A percentile compares a stretch with the other conserved stretches of the same genome.
Conservation (phyloP, 2,329 filamentous ascomycete species). For the Xylaria sp. region DNA sequence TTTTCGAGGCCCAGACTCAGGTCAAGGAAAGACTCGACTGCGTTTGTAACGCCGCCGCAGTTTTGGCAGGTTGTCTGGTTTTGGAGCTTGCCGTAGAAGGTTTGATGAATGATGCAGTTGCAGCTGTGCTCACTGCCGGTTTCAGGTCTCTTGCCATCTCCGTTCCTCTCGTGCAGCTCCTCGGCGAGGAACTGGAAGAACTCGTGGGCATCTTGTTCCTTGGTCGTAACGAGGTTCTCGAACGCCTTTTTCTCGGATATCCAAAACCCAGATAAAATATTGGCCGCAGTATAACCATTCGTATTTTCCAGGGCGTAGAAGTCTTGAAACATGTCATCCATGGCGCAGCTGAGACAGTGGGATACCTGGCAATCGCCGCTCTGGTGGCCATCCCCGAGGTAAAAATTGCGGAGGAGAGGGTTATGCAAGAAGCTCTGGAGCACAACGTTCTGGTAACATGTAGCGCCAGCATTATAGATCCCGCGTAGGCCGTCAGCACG, state of each 20-base stretch:
- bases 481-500: conserved; percentile 88
- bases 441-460: conserved; percentile 97
- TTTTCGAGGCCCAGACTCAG: conserved; percentile 87
- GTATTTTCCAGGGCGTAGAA: conserved; percentile 80
- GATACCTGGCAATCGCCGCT: conserved; percentile 74
- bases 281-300: conserved; percentile 89
- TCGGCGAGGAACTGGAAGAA: conserved; percentile 97
- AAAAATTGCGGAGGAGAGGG: conserved; percentile 89
- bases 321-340: conserved; percentile 79
- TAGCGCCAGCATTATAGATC: conserved; percentile 97
- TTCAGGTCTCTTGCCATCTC: conserved; percentile 72
- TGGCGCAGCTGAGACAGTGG: conserved; percentile 75
- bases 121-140: conserved; percentile 73
- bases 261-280: conserved; percentile 90
- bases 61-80: conserved; percentile 91
- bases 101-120: conserved; percentile 92
- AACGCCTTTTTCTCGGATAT: conserved; percentile 80
- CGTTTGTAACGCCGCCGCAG: conserved; percentile 83
- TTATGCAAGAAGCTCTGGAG: conserved; percentile 95
- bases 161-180: conserved; percentile 86
- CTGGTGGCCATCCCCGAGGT: conserved; percentile 89
- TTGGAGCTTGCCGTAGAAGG: conserved; percentile 91
- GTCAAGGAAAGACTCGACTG: conserved; percentile 90
- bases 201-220: conserved; percentile 96
- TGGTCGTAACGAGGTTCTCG: conserved; percentile 84